Base-by-base conservation (phyloP, 2,329 filamentous ascomycete species). In the Aspergillus pseudoglaucus region DNA sequence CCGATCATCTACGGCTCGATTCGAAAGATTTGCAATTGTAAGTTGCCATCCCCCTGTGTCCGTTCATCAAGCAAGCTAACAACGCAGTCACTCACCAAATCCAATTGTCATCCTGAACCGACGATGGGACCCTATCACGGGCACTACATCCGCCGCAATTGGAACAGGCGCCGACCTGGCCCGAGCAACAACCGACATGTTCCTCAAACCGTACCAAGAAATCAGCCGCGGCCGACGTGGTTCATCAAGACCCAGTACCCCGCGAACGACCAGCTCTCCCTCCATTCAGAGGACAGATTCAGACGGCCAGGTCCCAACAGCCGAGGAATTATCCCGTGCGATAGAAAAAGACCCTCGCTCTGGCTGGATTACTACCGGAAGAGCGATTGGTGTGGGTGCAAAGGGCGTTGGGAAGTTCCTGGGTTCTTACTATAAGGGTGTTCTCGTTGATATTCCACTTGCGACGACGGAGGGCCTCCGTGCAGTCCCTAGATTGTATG, bases 391-490 rank as follows among this genome's bases (percentile, higher is more conserved):
- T 1, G 53, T 53, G n/a, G 56, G 55, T 0, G 52, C 53, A 1
- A 59, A 58, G 8, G 49, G 58, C 4, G 35, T 67, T 1, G 59
- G 57, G 6, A 60, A 60, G 10, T 52, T 66, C 22, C 39, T 57
- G 2, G 57, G 54, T 3, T 51, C 51, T 8, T 56, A 61, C 32
- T 57, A 56, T 46, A 69, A 69, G 46, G 68, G 67, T 6, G 41
- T 58, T 0, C 42, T 66, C 2, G 61, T 72, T 1, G 66, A 71
- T 42, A 51, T 72, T 20, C 69, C 69, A 0, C 54, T 65, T 3
- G 68, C 70, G 1, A 44, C 62, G 3, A 50, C 68, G 1, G 65
- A 72, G 45, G 69, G 68, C 0, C 50, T 71, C 10, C 59, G 62
- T 22, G 59, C 59, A 3, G 53, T 66, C 1, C 70, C 69, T 0